Conservation (phyloP, 1,284 basidiomycete genomes). For the Leccinum fallax region DNA sequence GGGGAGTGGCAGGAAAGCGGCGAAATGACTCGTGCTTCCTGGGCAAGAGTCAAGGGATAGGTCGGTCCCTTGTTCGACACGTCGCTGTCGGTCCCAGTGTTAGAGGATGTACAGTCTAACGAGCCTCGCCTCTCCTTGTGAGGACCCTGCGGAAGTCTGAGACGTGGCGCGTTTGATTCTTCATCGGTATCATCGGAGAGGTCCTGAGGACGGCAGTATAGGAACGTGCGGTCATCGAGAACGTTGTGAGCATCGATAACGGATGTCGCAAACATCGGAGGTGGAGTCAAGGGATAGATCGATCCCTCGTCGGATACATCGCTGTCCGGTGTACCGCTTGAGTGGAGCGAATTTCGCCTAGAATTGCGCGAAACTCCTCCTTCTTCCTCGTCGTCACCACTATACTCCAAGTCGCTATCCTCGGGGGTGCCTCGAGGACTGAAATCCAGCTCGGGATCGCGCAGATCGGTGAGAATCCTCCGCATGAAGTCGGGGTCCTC, state of each 20-base stretch:
- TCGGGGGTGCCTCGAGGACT: slow-evolving; percentile 8
- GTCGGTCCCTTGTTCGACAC: slow-evolving; percentile 5
- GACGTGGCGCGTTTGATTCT: background rate
- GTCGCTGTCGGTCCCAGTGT: background rate
- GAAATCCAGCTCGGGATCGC: slow-evolving; percentile 13
- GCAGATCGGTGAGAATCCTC: slow-evolving; percentile 20
- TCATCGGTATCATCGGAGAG: no score
- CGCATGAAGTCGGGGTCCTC: slow-evolving; percentile 15
- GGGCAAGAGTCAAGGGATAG: slow-evolving; percentile 11
- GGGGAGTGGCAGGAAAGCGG: background rate
- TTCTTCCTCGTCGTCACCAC: background rate
- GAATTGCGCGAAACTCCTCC: background rate
- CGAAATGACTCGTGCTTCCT: background rate
- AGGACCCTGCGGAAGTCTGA: background rate
- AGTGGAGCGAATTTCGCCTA: slow-evolving; percentile 3
- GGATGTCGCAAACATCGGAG: background rate
- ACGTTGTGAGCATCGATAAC: background rate
- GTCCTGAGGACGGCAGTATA: no score
- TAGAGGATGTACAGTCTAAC: background rate
- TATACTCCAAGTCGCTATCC: slow-evolving; percentile 6
- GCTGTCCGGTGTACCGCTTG: background rate
- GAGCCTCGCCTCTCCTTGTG: background rate
- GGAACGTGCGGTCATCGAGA: no score
- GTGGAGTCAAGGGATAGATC: slow-evolving; percentile 19
- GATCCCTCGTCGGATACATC: slow-evolving; percentile 6